Conservation (phyloP, 345 rosid species). For the Lepidium africanum region DNA sequence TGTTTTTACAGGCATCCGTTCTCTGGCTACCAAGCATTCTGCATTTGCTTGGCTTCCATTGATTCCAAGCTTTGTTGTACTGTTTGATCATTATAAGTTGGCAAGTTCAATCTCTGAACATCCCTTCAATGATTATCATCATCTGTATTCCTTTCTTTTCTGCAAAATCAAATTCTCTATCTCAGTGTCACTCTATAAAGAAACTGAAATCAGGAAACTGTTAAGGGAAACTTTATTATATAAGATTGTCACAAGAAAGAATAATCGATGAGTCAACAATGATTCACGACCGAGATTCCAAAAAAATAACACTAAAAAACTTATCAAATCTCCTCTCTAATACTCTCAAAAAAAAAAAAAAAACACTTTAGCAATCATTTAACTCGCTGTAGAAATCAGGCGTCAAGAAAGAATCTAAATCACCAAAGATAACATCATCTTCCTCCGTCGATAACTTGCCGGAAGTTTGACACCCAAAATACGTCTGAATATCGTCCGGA, state of each 20-base stretch:
- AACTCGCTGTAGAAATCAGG: slow-evolving; percentile 55
- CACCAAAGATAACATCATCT: slow-evolving; percentile 57
- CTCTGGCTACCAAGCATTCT: slow-evolving; percentile 79
- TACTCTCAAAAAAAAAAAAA: neutral
- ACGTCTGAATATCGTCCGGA: slow-evolving; percentile 73
- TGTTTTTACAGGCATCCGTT: slow-evolving; percentile 67
- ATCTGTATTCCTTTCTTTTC: neutral
- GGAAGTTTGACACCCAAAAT: slow-evolving; percentile 55
- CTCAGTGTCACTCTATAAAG: neutral
- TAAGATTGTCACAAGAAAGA: slow-evolving; percentile 18
- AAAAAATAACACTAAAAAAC: slow-evolving; percentile 1
- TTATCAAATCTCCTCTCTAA: neutral
- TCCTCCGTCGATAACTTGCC: slow-evolving; percentile 40
- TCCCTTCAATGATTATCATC: neutral
- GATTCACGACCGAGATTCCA: slow-evolving; percentile 17
- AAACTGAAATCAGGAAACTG: neutral
- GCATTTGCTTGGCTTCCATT: slow-evolving; percentile 83
- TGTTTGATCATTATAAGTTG: slow-evolving; percentile 28
- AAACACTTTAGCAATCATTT: slow-evolving; percentile 20
- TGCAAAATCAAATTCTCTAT: neutral
- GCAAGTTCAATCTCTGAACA: slow-evolving; percentile 53
- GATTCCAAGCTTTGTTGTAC: slow-evolving; percentile 89
- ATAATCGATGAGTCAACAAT: neutral
- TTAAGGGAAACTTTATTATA: slow-evolving; percentile 13
- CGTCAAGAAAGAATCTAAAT: slow-evolving; percentile 49